These are phyloP conservation scores for Aphanomyces stellatus DNA, from an alignment of 352 stramenopile species.

Conservation along the genomic window DNA sequence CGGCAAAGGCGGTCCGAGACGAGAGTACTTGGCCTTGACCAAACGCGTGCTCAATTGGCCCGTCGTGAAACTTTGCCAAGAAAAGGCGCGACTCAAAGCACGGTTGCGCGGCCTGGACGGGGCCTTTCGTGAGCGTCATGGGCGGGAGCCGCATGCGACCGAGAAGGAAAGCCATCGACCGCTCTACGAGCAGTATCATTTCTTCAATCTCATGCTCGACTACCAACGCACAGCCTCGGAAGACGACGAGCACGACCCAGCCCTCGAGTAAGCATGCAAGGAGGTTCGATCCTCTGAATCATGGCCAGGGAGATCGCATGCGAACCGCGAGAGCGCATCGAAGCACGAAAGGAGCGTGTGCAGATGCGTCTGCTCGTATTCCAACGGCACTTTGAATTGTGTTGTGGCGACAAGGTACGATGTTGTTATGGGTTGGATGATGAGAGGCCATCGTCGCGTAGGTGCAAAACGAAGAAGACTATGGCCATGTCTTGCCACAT, in stretches of 20 bases:
- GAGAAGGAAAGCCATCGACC: neutral
- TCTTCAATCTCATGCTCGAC: neutral
- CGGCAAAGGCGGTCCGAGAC: neutral
- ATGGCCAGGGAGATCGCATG: neutral
- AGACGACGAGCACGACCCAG: neutral
- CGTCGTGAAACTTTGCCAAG: neutral
- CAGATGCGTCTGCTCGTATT: conserved; percentile 4
- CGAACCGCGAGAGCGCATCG: neutral
- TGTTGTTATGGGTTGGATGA: neutral
- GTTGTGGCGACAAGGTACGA: neutral
- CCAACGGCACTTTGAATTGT: conserved; percentile 4
- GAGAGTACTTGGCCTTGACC: neutral
- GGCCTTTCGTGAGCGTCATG: neutral
- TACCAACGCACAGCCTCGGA: conserved; percentile 5
- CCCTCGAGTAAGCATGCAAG: neutral
- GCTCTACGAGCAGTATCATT: conserved; percentile 11
- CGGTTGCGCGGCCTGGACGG: neutral
- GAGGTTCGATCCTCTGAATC: neutral
- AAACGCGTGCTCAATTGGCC: neutral
- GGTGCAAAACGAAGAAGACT: conserved; percentile 13
- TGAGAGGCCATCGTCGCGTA: neutral
- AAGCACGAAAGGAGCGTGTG: neutral
- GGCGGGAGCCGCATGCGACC: neutral
- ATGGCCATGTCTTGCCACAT: neutral
- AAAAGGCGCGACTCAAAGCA: neutral